Conservation (phyloP, 2,329 filamentous ascomycete genomes). For the Fusarium torreyae region DNA sequence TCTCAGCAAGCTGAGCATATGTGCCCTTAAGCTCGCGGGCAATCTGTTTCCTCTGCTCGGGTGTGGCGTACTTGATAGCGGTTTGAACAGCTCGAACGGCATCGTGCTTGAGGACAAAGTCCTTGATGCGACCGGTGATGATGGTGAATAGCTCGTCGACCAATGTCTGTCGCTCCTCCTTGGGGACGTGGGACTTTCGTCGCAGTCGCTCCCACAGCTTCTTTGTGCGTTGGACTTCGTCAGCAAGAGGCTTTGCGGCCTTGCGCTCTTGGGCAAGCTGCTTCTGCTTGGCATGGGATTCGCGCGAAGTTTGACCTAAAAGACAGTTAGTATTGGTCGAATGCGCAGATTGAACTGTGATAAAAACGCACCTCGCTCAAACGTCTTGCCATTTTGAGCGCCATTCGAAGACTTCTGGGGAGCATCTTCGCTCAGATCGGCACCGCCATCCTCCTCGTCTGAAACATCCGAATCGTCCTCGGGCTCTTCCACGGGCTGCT, state of each 20-base stretch:
- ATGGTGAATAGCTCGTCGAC: constrained; percentile 93
- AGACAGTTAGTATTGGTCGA: constrained; percentile 19
- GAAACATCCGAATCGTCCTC: constrained; percentile 63
- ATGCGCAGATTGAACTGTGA: not conserved
- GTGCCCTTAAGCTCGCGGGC: constrained; percentile 88
- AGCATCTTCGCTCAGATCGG: constrained; percentile 59
- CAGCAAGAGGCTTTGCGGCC: constrained; percentile 92
- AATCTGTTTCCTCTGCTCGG: constrained; percentile 88
- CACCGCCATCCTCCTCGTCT: constrained; percentile 71
- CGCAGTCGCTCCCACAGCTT: constrained; percentile 97
- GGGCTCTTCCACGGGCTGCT: constrained; percentile 59
- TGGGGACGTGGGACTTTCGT: constrained; percentile 92
- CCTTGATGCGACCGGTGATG: constrained; percentile 90
- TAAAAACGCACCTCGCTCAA: constrained; percentile 60
- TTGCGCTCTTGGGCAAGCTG: constrained; percentile 89
- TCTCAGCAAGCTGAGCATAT: constrained; percentile 89
- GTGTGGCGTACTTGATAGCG: constrained; percentile 93
- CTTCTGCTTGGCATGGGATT: constrained; percentile 95
- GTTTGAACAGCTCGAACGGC: constrained; percentile 97
- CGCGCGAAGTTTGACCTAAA: constrained; percentile 77
- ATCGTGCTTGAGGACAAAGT: constrained; percentile 99
- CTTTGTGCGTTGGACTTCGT: constrained; percentile 89
- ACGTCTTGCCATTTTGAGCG: constrained; percentile 55
- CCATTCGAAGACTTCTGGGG: constrained; percentile 56
- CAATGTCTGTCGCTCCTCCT: constrained; percentile 88